These are phyloP conservation scores for Lupinus albus DNA, from an alignment of 306 rosid genomes.

Conservation along the genomic window DNA sequence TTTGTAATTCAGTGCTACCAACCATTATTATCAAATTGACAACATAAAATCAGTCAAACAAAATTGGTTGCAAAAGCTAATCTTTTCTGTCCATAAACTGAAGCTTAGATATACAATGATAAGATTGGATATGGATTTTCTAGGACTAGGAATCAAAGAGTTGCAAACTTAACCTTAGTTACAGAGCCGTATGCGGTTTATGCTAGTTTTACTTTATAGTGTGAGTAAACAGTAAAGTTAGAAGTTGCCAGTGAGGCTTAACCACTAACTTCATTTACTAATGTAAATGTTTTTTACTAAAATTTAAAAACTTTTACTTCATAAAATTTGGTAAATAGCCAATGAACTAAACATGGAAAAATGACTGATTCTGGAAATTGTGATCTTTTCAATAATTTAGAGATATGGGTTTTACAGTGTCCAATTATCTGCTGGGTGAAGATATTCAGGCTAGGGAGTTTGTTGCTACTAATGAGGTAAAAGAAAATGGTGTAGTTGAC, in stretches of 20 bases:
- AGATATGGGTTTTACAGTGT: conserved; percentile 57
- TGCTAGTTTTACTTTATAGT: conserved; percentile 31
- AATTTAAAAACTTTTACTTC: too few species aligned
- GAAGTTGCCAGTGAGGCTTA: conserved; percentile 9
- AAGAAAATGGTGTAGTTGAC: conserved; percentile 69
- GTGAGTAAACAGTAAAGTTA: neutral
- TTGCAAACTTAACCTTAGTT: conserved; percentile 21
- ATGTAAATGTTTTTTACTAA: too few species aligned
- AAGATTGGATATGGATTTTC: conserved; percentile 21
- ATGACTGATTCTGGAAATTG: conserved; percentile 2
- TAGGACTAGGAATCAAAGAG: neutral
- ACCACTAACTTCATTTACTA: neutral
- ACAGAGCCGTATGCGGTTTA: conserved; percentile 3
- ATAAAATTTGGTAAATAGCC: neutral
- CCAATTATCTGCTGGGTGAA: conserved; percentile 70
- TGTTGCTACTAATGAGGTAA: conserved; percentile 59
- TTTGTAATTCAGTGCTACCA: conserved; percentile 21
- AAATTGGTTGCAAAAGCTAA: conserved; percentile 31
- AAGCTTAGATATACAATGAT: conserved; percentile 9
- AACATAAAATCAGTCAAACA: conserved; percentile 24
- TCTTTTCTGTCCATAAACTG: too few species aligned
- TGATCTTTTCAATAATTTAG: conserved; percentile 31
- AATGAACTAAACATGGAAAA: neutral
- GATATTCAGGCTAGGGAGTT: conserved; percentile 78
- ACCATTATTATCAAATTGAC: neutral